phyloP scores from a whole-genome alignment of 1,284 basidiomycete species.

The Puccinia hordei region DNA sequence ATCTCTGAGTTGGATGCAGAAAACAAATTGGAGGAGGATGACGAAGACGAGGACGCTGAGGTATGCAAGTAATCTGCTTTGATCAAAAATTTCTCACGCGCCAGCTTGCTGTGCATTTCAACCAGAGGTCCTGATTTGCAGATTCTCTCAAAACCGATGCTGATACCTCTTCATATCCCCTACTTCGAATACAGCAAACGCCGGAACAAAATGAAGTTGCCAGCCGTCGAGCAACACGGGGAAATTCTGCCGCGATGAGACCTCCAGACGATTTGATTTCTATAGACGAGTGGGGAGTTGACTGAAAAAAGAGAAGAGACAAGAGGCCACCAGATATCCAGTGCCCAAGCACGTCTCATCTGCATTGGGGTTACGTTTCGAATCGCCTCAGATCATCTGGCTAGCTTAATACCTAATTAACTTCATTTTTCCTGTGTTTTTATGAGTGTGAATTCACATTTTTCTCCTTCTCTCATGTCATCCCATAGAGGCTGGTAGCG shows the following conservation, averaged over 20 bases:
- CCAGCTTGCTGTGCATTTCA: slow-evolving; percentile 1
- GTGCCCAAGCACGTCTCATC: too few relatives aligned
- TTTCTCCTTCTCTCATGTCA: not conserved
- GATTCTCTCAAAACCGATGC: not conserved
- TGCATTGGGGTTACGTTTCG: too few relatives aligned
- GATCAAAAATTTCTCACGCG: not conserved
- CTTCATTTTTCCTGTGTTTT: not conserved
- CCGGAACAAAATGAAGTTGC: slow-evolving; percentile 41
- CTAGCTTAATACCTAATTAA: too few relatives aligned
- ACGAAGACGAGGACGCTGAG: slow-evolving; percentile 43
- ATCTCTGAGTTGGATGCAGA: slow-evolving; percentile 21
- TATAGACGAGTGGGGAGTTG: slow-evolving; percentile 26
- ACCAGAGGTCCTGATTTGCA: too few relatives aligned
- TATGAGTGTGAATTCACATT: too few relatives aligned
- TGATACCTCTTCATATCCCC: too few relatives aligned
- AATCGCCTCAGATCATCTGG: too few relatives aligned
- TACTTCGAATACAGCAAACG: slow-evolving; percentile 33
- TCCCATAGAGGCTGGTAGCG: not conserved
- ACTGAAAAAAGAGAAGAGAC: not conserved
- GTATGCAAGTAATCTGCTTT: slow-evolving; percentile 8
- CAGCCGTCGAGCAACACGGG: slow-evolving; percentile 45
- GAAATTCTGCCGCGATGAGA: slow-evolving; percentile 42
- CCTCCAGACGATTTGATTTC: slow-evolving; percentile 38
- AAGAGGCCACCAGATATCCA: not conserved
- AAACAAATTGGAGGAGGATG: slow-evolving; percentile 39